phyloP scores from a whole-genome alignment of 1,139 yeast species.

The Candida sp. region DNA sequence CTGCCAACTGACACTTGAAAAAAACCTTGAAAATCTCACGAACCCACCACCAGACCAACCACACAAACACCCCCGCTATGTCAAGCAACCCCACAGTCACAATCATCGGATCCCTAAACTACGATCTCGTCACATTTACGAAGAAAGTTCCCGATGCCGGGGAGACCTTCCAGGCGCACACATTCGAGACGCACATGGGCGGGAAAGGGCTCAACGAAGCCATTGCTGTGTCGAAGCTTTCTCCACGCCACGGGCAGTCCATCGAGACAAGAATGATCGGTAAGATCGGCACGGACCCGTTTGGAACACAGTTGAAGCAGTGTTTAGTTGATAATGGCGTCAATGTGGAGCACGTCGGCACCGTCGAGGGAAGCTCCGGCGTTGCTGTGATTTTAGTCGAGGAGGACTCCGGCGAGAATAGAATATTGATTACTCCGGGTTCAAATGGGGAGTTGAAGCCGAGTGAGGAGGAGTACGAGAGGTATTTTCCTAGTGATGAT shows the following conservation, averaged over 20 bases:
- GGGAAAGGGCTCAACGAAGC: conserved; percentile 98
- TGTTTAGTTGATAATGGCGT: conserved; percentile 56
- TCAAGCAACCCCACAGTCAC: conserved; percentile 45
- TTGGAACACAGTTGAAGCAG: conserved; percentile 65
- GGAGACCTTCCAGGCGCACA: conserved; percentile 76
- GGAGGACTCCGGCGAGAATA: conserved; percentile 73
- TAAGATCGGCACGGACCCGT: conserved; percentile 77
- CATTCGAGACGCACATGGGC: conserved; percentile 87
- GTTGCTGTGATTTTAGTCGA: conserved; percentile 88
- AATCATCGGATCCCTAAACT: conserved; percentile 88
- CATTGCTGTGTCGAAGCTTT: conserved; percentile 66
- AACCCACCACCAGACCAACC: background rate
- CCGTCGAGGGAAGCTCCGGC: conserved; percentile 59
- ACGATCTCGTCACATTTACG: conserved; percentile 87
- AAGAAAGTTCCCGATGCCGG: conserved; percentile 78
- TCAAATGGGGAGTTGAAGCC: conserved; percentile 76
- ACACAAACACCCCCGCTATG: background rate
- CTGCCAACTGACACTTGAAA: background rate
- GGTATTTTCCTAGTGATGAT: conserved; percentile 32
- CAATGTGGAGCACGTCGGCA: conserved; percentile 50
- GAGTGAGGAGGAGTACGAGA: conserved; percentile 43
- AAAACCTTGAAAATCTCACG: background rate
- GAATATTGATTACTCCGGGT: conserved; percentile 86
- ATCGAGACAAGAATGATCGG: conserved; percentile 66
- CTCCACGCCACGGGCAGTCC: conserved; percentile 5